phyloP scores from a whole-genome alignment of 1,284 basidiomycete species.

The Apiotrichum laibachii region DNA sequence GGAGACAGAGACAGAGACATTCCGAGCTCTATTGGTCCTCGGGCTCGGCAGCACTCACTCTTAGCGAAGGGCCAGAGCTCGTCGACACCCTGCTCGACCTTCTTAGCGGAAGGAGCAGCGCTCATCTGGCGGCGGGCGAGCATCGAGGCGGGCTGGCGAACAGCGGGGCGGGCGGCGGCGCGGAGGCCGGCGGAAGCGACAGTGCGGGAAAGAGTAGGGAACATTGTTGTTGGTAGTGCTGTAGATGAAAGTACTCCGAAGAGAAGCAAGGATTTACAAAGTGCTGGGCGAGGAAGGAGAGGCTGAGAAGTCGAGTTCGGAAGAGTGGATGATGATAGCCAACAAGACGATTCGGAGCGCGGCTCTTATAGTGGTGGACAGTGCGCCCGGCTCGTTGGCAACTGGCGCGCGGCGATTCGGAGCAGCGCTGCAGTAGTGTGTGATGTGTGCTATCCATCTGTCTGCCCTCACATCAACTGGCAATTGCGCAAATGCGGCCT shows the following conservation, averaged over 20 bases:
- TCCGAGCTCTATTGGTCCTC: not conserved
- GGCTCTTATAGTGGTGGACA: no score
- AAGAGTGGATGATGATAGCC: not conserved
- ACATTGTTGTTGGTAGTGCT: not conserved
- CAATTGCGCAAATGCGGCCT: no score
- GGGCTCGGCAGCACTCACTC: not conserved
- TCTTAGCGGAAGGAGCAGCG: not conserved
- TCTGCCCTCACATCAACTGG: no score
- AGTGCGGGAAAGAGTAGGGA: not conserved
- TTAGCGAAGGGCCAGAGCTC: conserved; percentile 5
- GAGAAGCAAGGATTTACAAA: not conserved
- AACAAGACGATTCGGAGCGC: not conserved
- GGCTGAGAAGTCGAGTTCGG: not conserved
- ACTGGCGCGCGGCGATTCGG: no score
- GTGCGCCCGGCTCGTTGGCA: no score
- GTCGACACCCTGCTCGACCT: conserved; percentile 4
- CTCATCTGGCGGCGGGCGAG: conserved; percentile 4
- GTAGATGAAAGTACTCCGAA: not conserved
- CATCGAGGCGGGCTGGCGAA: not conserved
- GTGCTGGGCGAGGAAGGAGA: not conserved
- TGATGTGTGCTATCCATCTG: no score
- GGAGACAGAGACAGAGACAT: not conserved
- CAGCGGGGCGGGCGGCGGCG: not conserved
- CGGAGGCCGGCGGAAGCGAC: conserved; percentile 1
- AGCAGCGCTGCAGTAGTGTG: no score